Base-by-base conservation (phyloP, 495 filamentous ascomycete genomes). In the Parmelia sp. region DNA sequence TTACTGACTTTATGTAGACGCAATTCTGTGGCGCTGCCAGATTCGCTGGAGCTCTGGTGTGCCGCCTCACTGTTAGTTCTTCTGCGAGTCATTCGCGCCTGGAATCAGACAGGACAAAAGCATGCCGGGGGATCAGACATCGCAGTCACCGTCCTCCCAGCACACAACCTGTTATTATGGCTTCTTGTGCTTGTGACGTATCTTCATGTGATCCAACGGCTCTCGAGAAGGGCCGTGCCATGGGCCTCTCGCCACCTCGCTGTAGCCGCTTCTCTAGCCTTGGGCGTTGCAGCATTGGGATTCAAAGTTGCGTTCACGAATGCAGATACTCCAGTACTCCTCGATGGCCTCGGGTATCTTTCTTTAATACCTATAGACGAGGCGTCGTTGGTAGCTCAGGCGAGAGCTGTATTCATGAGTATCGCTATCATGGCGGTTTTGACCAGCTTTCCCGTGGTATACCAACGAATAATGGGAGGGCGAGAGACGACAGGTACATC, bases 101-200 rank as follows among this genome's bases (percentile, higher is more conserved):
- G 93, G 92, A 97, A 97, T 72, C 94, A 97, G 73, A 97, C 94
- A 0, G 94, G 94, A 29, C 92, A 96, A 68, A 99, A 99, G 65
- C 90, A 90, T 67, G 86, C 94, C 21, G 93, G 91, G 19, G 88
- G 87, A 58, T 84, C 91, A 57, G 92, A 96, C 70, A 94, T 96
- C 58, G 86, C 88, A 61, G 86, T 84, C 42, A 78, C 67, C 11
- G 87, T 88, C 67, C 77, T 97, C 27, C 75, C 84, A 40, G 71
- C 74, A 3, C 82, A 89, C 66, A 84, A 82, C 2, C 62, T 76
- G 27, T 59, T 88, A 3, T 80, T 98, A 14, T 98, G 94, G 93
- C 69, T 68, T n/a, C 75, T 96, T 27, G 80, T 96, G 23, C 74
- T 84, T 11, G 69, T 79, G 17, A 87, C 90, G 4, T 97, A 97